These are phyloP conservation scores for Mucor sp. DNA, from an alignment of 371 early-diverging fungal species.

Conservation along the genomic window DNA sequence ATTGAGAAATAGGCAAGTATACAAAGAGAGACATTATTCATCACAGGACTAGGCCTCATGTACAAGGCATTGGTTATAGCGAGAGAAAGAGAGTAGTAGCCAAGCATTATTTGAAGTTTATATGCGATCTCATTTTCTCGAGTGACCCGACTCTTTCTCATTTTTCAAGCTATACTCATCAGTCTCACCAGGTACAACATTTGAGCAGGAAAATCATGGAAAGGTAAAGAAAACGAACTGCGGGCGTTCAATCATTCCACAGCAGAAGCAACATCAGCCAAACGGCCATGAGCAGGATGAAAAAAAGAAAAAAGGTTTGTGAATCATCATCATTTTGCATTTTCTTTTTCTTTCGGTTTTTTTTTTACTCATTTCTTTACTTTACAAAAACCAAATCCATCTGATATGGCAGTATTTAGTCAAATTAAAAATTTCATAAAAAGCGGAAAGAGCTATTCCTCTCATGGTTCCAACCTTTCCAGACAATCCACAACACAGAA, in stretches of 20 bases:
- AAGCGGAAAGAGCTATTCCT: constrained; percentile 20
- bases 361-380: constrained; percentile 4
- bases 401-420: constrained; percentile 41
- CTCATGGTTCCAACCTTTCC: constrained; percentile 3
- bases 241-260: neutral
- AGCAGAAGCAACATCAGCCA: neutral
- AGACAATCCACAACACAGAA: constrained; percentile 15
- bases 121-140: neutral
- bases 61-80: neutral
- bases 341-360: constrained; percentile 5
- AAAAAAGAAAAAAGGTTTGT: neutral
- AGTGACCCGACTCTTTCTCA: neutral
- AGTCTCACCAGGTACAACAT: neutral
- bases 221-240: neutral
- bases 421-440: constrained; percentile 53
- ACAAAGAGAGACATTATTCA: neutral
- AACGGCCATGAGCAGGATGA: neutral
- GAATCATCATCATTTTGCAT: constrained; percentile 10
- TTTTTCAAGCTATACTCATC: neutral
- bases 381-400: neutral
- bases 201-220: neutral
- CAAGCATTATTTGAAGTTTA: neutral
- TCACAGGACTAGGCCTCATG: neutral
- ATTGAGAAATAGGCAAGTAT: neutral
- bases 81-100: neutral